phyloP scores from a whole-genome alignment of 2,329 filamentous ascomycete genomes.

The Claviceps maximensis region DNA sequence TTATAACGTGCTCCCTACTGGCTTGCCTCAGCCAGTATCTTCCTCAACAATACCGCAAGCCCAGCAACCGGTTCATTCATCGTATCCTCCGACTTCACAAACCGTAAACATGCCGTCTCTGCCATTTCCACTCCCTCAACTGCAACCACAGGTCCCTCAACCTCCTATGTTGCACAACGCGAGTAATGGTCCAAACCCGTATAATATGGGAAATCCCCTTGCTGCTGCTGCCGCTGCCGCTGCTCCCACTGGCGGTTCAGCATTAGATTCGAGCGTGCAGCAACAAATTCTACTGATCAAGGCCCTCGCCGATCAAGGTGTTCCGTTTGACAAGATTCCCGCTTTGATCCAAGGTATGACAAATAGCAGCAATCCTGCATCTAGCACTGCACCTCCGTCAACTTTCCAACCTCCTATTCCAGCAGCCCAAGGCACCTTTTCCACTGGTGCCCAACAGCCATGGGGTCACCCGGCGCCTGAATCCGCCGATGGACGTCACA shows the following conservation, averaged over 20 bases:
- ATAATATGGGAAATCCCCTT: slow-evolving; percentile 19
- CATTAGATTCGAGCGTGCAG: slow-evolving; percentile 43
- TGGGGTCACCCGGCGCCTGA: slow-evolving; percentile 18
- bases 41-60: slow-evolving; percentile 16
- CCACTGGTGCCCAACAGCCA: slow-evolving; percentile 18
- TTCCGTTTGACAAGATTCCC: slow-evolving; percentile 66
- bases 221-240: slow-evolving; percentile 22
- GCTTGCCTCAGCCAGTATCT: slow-evolving; percentile 19
- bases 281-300: slow-evolving; percentile 65
- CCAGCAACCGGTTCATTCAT: slow-evolving; percentile 16
- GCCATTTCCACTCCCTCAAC: slow-evolving; percentile 25
- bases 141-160: slow-evolving; percentile 22
- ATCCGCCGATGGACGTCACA: slow-evolving; percentile 40
- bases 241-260: slow-evolving; percentile 20
- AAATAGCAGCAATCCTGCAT: slow-evolving; percentile 20
- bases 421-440: slow-evolving; percentile 30
- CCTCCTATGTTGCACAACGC: slow-evolving; percentile 14
- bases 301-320: slow-evolving; percentile 59
- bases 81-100: slow-evolving; percentile 33
- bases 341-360: slow-evolving; percentile 41
- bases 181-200: slow-evolving; percentile 13
- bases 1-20: slow-evolving; percentile 21
- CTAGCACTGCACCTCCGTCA: slow-evolving; percentile 21
- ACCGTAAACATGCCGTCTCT: slow-evolving; percentile 46
- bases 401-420: slow-evolving; percentile 25